phyloP scores from a whole-genome alignment of 2,329 filamentous ascomycete genomes.

The Venturia pyrina region DNA sequence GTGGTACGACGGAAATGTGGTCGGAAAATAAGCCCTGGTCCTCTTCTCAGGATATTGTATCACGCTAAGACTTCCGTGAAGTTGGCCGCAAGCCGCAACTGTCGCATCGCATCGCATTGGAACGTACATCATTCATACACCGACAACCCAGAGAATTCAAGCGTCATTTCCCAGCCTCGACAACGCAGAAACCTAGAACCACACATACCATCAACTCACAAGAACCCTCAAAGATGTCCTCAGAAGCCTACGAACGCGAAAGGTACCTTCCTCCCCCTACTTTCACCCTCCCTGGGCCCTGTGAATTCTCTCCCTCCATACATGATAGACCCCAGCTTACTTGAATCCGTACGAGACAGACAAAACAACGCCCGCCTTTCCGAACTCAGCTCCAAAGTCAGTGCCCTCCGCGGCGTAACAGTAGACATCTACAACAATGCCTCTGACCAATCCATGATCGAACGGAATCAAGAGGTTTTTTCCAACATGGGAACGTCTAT shows the following conservation, averaged over 20 bases:
- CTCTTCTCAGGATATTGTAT: not conserved
- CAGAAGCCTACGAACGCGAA: constrained; percentile 49
- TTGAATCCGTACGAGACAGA: constrained; percentile 24
- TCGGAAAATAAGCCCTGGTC: not conserved
- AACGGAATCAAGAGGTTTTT: constrained; percentile 76
- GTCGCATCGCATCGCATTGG: not conserved
- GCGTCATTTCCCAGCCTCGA: not conserved
- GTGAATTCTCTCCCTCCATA: not conserved
- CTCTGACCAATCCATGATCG: constrained; percentile 75
- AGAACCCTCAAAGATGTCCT: constrained; percentile 30
- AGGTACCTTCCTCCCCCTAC: constrained; percentile 33
- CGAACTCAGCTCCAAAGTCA: constrained; percentile 83
- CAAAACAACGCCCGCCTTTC: constrained; percentile 95
- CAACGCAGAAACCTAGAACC: not conserved
- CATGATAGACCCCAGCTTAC: not conserved
- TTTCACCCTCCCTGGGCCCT: not conserved
- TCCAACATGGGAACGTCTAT: constrained; percentile 74
- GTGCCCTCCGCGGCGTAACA: constrained; percentile 83
- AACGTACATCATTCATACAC: not conserved
- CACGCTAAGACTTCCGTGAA: constrained; percentile 1
- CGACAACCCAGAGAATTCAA: not conserved
- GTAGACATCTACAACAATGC: constrained; percentile 98
- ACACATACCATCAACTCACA: no score
- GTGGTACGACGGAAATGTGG: not conserved
- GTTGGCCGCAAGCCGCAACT: not conserved